Conservation (phyloP, 73 alveolate species). For the Paramecium primaurelia region DNA sequence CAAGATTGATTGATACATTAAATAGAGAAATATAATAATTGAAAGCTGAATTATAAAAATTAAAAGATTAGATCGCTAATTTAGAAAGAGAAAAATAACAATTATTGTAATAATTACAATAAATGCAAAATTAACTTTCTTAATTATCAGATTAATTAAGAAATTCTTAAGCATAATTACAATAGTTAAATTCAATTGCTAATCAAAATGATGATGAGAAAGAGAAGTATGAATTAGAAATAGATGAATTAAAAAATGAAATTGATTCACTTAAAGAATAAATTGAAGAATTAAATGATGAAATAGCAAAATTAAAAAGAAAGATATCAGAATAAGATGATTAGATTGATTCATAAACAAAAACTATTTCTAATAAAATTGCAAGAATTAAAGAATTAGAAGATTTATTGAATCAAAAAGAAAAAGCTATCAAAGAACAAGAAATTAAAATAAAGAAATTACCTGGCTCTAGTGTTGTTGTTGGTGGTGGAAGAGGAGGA, state of each 20-base stretch:
- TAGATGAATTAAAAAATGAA: background rate
- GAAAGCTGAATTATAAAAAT: background rate
- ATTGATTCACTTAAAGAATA: background rate
- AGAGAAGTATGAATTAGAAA: background rate
- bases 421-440: background rate
- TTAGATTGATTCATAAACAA: background rate
- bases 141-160: background rate
- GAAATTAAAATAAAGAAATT: background rate
- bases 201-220: constrained; percentile 11
- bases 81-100: constrained; percentile 1
- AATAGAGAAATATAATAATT: background rate
- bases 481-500: background rate
- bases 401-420: background rate
- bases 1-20: background rate
- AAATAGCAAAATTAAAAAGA: background rate
- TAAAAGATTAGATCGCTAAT: background rate
- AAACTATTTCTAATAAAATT: background rate
- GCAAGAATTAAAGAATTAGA: constrained; percentile 43
- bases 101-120: background rate
- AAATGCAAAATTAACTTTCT: background rate
- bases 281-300: constrained; percentile 32
- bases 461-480: background rate
- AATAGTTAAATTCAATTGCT: background rate
- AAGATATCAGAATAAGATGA: background rate
- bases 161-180: background rate